Percentiles rank a stretch among this genome's conserved stretches.
These are phyloP conservation scores for Aspergillus alliaceus DNA, from an alignment of 2,329 filamentous ascomycete genomes.

Conservation along the genomic window DNA sequence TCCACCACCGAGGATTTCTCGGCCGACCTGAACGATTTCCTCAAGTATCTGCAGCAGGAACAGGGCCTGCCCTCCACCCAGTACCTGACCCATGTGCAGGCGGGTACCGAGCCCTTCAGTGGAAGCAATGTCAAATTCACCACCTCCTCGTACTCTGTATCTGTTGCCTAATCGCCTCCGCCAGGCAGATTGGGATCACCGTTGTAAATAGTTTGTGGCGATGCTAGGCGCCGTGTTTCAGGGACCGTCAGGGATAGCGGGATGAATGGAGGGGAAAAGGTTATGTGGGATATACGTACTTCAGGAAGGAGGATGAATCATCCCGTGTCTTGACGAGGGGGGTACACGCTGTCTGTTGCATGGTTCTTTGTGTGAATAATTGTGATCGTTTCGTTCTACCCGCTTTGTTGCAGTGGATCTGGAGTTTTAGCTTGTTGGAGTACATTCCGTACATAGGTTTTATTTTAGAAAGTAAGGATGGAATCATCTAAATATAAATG, in stretches of 20 bases:
- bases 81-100: slow-evolving; percentile 53
- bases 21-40: slow-evolving; percentile 59
- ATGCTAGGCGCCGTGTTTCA: slow-evolving; percentile 23
- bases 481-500: not conserved
- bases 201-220: not conserved
- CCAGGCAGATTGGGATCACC: not conserved
- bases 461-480: not conserved
- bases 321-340: not conserved
- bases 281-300: not conserved
- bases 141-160: slow-evolving; percentile 31
- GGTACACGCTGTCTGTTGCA: not conserved
- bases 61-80: slow-evolving; percentile 42
- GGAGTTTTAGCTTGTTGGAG: not conserved
- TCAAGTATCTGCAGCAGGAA: slow-evolving; percentile 54
- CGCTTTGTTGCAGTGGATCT: not conserved
- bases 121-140: slow-evolving; percentile 28
- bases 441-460: not conserved
- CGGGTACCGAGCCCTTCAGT: slow-evolving; percentile 39
- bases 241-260: slow-evolving; percentile 10
- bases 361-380: not conserved
- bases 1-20: slow-evolving; percentile 53
- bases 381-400: not conserved
- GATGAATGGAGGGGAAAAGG: not conserved
- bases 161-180: slow-evolving; percentile 21
- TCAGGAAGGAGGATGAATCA: not conserved